Conservation (phyloP, 306 rosid genomes). For the Fragaria ananassa region DNA sequence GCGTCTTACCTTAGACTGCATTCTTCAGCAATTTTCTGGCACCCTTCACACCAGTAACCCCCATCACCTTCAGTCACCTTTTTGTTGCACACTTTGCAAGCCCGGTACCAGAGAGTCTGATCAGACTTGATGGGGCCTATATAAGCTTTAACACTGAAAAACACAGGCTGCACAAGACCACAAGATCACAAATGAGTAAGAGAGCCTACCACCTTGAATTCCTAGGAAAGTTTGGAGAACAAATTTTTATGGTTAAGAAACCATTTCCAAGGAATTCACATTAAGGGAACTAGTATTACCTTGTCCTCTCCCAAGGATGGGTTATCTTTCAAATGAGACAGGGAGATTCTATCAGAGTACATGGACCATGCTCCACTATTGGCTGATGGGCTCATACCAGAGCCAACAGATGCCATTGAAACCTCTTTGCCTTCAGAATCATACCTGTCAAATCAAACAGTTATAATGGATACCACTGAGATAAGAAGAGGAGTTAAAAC, state of each 20-base stretch:
- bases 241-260: not conserved
- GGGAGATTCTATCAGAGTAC: conserved; percentile 61
- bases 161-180: conserved; percentile 52
- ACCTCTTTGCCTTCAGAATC: conserved; percentile 83
- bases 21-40: conserved; percentile 76
- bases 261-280: not conserved
- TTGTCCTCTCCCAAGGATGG: conserved; percentile 69
- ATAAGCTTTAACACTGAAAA: conserved; percentile 63
- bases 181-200: not conserved
- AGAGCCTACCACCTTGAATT: not conserved
- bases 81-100: conserved; percentile 84
- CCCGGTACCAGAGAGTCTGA: conserved; percentile 90
- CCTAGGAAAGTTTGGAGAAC: not conserved
- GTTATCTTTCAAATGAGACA: conserved; percentile 55
- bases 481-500: not conserved
- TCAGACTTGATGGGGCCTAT: conserved; percentile 71
- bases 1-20: conserved; percentile 57
- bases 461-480: not conserved
- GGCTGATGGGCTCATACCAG: conserved; percentile 50
- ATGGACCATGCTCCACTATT: conserved; percentile 55
- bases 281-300: conserved; percentile 37
- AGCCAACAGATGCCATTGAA: conserved; percentile 58
- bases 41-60: conserved; percentile 82
- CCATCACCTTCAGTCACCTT: conserved; percentile 76
- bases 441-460: conserved; percentile 40